These are phyloP conservation scores for Periglandula ipomoeae DNA, from an alignment of 2,329 filamentous ascomycete species.

Conservation along the genomic window DNA sequence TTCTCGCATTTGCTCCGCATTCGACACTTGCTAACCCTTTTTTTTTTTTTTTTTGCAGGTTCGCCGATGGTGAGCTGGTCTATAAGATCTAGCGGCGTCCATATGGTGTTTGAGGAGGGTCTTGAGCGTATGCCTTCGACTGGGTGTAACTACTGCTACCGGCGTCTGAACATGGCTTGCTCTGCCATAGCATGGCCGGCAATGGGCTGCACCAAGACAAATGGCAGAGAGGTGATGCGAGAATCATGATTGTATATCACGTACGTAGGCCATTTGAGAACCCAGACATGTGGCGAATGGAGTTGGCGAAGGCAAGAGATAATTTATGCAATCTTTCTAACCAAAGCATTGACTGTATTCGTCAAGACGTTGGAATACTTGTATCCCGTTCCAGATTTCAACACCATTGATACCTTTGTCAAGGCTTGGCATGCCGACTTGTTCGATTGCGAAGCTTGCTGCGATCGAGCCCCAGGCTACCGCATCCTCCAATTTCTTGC, in stretches of 20 bases:
- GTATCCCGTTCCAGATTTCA: conserved; percentile 55
- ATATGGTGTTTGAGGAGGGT: background rate
- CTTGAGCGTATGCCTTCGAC: background rate
- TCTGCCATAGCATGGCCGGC: background rate
- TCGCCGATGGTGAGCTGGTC: conserved; percentile 53
- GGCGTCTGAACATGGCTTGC: background rate
- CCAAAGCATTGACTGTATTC: conserved; percentile 29
- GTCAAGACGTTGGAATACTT: conserved; percentile 41
- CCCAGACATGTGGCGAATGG: background rate
- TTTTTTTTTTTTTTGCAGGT: no score
- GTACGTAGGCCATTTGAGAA: background rate
- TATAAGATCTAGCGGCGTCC: conserved; percentile 55
- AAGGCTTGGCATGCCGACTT: conserved; percentile 71
- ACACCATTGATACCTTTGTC: conserved; percentile 30
- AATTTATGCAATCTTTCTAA: background rate
- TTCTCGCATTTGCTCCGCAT: background rate
- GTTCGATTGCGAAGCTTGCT: conserved; percentile 90
- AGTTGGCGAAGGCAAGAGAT: background rate
- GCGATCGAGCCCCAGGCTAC: conserved; percentile 71
- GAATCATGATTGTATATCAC: no score
- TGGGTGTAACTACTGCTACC: background rate
- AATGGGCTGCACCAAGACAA: no score
- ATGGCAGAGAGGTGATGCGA: no score
- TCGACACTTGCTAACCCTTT: no score
- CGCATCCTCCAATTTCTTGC: conserved; percentile 56